Conservation (phyloP, 495 filamentous ascomycete species). For the Xylaria acuta region DNA sequence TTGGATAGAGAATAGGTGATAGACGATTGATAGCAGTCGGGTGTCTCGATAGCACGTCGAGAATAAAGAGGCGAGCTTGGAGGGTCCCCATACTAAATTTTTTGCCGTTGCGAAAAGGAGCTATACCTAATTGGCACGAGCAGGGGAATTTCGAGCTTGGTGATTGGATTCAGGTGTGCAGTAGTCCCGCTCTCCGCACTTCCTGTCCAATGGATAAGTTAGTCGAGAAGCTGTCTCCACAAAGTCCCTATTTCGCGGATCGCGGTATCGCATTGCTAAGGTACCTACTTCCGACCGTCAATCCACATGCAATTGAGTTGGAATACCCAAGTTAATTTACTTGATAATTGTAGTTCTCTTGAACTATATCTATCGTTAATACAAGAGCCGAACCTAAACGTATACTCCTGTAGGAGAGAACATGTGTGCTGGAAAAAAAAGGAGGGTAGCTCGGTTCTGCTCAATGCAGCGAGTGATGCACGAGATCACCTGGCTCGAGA, state of each 20-base stretch:
- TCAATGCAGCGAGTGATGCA: no score
- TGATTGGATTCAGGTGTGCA: not conserved
- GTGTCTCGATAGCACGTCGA: conserved; percentile 9
- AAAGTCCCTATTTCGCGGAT: not conserved
- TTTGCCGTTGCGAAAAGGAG: conserved; percentile 13
- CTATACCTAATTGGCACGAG: not conserved
- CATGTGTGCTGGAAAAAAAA: no score
- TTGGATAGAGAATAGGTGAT: not conserved
- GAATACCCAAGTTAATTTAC: no score
- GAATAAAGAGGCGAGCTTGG: not conserved
- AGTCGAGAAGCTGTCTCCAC: not conserved
- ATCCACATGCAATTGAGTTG: no score
- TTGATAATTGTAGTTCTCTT: no score
- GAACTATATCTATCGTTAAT: no score
- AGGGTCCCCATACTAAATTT: conserved; percentile 30
- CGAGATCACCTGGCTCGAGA: no score
- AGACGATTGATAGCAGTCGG: not conserved
- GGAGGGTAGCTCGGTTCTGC: no score
- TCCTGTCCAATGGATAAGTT: not conserved
- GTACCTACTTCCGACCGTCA: no score
- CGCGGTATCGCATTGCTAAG: not conserved
- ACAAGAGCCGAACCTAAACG: no score
- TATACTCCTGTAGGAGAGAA: no score
- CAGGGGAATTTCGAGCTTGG: not conserved
- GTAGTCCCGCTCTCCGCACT: not conserved